These are phyloP conservation scores for Tuber microsphaerosporum DNA, from an alignment of 495 filamentous ascomycete genomes.

Conservation along the genomic window DNA sequence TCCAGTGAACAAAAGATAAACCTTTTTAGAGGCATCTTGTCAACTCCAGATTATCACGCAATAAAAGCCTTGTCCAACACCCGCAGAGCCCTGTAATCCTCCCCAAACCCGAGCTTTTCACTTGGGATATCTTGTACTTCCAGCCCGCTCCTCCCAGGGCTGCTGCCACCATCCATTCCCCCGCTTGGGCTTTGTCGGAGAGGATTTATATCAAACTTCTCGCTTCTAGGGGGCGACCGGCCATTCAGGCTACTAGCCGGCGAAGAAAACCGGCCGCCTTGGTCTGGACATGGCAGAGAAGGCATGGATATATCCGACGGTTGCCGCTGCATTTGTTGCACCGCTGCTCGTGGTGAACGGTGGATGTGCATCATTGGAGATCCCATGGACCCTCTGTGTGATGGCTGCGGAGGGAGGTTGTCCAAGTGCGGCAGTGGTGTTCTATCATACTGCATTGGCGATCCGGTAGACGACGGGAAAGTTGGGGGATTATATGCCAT, in stretches of 20 bases:
- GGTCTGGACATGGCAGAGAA: constrained; percentile 31
- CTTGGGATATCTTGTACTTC: constrained; percentile 58
- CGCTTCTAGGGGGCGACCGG: constrained; percentile 28
- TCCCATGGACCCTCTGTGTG: constrained; percentile 35
- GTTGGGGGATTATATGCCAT: constrained; percentile 38
- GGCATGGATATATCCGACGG: constrained; percentile 33
- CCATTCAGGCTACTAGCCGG: constrained; percentile 44
- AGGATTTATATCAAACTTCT: constrained; percentile 40
- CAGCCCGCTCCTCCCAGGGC: constrained; percentile 41
- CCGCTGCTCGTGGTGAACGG: constrained; percentile 31
- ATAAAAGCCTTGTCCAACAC: constrained; percentile 53
- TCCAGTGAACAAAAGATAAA: constrained; percentile 22
- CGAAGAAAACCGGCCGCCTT: constrained; percentile 45
- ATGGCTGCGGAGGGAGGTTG: constrained; percentile 30
- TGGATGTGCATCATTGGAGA: constrained; percentile 38
- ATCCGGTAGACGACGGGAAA: constrained; percentile 23
- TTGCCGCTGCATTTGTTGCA: constrained; percentile 27
- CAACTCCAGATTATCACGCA: constrained; percentile 15
- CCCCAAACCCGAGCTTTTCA: constrained; percentile 58
- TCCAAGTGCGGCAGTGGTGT: constrained; percentile 36
- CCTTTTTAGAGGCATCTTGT: not conserved
- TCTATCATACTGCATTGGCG: constrained; percentile 40
- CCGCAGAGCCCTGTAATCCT: constrained; percentile 60
- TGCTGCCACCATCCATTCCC: constrained; percentile 42
- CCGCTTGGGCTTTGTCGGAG: constrained; percentile 34